Evolutionary conservation across 169 alveolate genomes (phyloP), one percentile per base, ranked within the genome.

Genomic region (Miamiensis avidus): DNA sequence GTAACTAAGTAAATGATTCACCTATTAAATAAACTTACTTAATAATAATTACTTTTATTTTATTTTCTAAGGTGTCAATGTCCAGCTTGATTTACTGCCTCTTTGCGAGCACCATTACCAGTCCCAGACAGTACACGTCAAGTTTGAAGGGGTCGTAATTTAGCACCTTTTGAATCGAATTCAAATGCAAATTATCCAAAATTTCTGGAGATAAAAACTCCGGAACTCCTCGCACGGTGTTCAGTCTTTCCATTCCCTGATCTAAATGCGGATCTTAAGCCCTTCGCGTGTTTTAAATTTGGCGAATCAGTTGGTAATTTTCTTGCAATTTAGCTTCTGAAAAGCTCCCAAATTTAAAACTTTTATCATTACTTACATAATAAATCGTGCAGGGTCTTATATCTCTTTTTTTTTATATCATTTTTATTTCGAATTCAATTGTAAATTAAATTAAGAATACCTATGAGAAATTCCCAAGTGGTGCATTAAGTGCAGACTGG

Each of bases 221-320:
- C 0, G 90, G 90, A 25, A 86, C 90, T n/a, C 90, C 90, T 75
- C 90, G 77, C 0, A 86, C 76, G 31, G 90, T 86, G 65, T 86
- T 86, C 0, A 77, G 75, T 32, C 83, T 34, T 75, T 86, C 90
- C 65, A 34, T 34, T 65, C 29, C 31, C 76, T 79, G 1, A 32
- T 33, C 26, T 31, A 25, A 1, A 76, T 29, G 20, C 15, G 31
- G 72, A 29, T 16, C 20, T 20, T 77, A 25, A 77, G 1, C 25
- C 28, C 64, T 34, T 34, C 30, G 33, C 34, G 1, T 29, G 11
- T 16, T 31, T 33, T 31, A 0, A 6, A 25, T 78, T 0, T 77
- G 29, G 20, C 30, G 28, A 34, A 73, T 65, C 79, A 79, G 31
- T 75, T 73, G 65, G 31, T 73, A n/a, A 33, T 86, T 86, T 76